Percentiles rank a stretch among this genome's conserved stretches.
Conservation (phyloP, 352 stramenopile genomes). For the Lagenidium sp. region DNA sequence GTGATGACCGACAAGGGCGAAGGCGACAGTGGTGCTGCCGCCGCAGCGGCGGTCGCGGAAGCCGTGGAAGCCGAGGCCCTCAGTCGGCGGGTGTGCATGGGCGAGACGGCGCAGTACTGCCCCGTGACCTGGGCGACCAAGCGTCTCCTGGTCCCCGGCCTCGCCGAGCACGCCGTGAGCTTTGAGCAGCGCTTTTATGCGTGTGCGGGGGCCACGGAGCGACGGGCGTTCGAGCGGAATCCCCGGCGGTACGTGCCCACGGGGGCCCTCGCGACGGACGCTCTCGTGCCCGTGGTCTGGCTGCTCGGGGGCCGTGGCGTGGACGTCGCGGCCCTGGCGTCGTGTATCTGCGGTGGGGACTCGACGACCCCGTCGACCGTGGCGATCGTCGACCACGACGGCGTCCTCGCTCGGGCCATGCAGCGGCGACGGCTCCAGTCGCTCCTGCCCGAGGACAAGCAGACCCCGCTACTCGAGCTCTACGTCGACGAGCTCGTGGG, state of each 20-base stretch:
- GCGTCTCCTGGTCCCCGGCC: slow-evolving; percentile 29
- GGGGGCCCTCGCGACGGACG: slow-evolving; percentile 12
- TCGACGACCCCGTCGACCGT: no score
- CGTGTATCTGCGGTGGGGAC: no score
- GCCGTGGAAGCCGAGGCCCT: background rate
- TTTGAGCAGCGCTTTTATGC: slow-evolving; percentile 43
- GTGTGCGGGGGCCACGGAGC: slow-evolving; percentile 35
- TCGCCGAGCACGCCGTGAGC: slow-evolving; percentile 21
- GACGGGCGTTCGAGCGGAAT: slow-evolving; percentile 36
- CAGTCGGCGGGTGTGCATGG: slow-evolving; percentile 11
- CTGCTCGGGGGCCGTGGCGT: slow-evolving; percentile 42
- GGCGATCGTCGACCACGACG: slow-evolving; percentile 4
- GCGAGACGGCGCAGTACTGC: slow-evolving; percentile 51
- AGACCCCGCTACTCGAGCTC: slow-evolving; percentile 1
- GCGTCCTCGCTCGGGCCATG: slow-evolving; percentile 9
- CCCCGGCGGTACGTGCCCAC: slow-evolving; percentile 31
- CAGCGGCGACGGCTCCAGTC: slow-evolving; percentile 11
- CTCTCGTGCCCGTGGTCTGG: slow-evolving; percentile 29
- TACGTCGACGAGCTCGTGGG: slow-evolving; percentile 16
- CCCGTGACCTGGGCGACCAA: slow-evolving; percentile 43
- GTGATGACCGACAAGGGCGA: background rate
- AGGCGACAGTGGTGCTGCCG: no score
- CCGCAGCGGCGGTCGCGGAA: no score
- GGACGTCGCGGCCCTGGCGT: slow-evolving; percentile 7
- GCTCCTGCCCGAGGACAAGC: slow-evolving; percentile 5